Base-by-base conservation (phyloP, 805 yeast genomes). In the Cyberlindnera euphorbiiphila region DNA sequence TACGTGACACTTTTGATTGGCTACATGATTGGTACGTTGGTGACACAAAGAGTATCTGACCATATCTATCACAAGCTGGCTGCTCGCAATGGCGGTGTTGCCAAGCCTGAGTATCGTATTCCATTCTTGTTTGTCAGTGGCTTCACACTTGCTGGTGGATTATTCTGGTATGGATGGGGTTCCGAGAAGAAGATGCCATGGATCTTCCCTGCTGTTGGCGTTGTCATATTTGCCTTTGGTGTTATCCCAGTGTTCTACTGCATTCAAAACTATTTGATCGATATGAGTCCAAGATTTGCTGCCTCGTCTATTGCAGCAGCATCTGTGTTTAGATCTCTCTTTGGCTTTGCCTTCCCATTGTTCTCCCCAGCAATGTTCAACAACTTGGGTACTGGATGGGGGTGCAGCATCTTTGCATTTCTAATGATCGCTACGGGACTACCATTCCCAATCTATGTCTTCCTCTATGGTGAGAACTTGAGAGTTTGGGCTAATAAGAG, bases 91-190 rank as follows among this genome's bases (percentile, higher is more conserved):
- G 62, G 62, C 14, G 84, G 84, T 8, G 72, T 73, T 10, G 49
- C 74, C 9, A 72, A 73, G 43, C 86, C 86, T 2, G 87, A 81
- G 51, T 78, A 56, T 53, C 61, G 84, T 32, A 53, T 81, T 21
- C 80, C 80, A 11, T 60, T 71, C 36, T 54, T 79, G 27, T 63
- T 75, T 43, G 56, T 64, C 12, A 62, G 72, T 14, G 77, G 82
- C 1, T 45, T 79, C 24, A 51, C 70, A 13, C 67, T 76, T 45
- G 79, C 86, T 0, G 64, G 68, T 11, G 87, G 86, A 0, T 60
- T 81, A 28, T 62, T 81, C 42, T 76, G 85, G 76, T 79, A 76
- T 50, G 88, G 87, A 12, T 81, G 87, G 88, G 70, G 80, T 23
- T 80, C 83, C 2, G 63, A 78, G 50, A 63, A 70, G 22, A 56